These are phyloP conservation scores for Collybia mongolica DNA, from an alignment of 768 basidiomycete genomes.

Conservation along the genomic window DNA sequence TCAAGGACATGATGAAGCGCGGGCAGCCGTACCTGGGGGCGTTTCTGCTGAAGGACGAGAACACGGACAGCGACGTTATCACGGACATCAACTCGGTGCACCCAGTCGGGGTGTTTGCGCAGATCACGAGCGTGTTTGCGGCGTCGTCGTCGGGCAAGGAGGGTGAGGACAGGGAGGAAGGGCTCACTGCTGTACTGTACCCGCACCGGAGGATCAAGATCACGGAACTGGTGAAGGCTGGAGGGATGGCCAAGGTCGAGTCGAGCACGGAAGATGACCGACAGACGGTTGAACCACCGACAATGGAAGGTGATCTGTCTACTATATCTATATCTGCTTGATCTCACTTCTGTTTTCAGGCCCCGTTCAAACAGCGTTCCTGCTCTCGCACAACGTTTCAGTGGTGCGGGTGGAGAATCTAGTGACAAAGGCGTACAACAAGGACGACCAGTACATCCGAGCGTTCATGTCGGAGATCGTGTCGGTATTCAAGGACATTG, in stretches of 20 bases:
- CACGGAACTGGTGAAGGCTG: slow-evolving; percentile 79
- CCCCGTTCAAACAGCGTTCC: slow-evolving; percentile 81
- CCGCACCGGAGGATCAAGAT: slow-evolving; percentile 90
- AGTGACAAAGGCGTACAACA: slow-evolving; percentile 76
- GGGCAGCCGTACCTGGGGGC: slow-evolving; percentile 98
- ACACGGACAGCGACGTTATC: slow-evolving; percentile 90
- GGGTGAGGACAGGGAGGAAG: slow-evolving; percentile 75
- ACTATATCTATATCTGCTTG: background rate
- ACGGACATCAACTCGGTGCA: slow-evolving; percentile 87
- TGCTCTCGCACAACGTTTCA: slow-evolving; percentile 79
- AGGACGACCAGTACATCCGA: slow-evolving; percentile 92
- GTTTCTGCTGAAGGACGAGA: slow-evolving; percentile 93
- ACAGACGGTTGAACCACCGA: slow-evolving; percentile 48
- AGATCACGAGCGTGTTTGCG: slow-evolving; percentile 91
- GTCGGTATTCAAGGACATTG: slow-evolving; percentile 97
- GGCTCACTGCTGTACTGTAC: slow-evolving; percentile 92
- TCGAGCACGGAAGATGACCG: slow-evolving; percentile 38
- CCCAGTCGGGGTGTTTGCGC: slow-evolving; percentile 93
- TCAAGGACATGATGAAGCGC: slow-evolving; percentile 95
- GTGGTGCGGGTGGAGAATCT: slow-evolving; percentile 89
- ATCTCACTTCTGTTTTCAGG: slow-evolving; percentile 28
- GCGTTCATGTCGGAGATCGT: slow-evolving; percentile 97
- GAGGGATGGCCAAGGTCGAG: slow-evolving; percentile 37
- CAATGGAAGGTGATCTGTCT: slow-evolving; percentile 15
- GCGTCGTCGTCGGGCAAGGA: slow-evolving; percentile 41